A percentile compares a stretch with the other conserved stretches of the same genome.
These are phyloP conservation scores for Populus hybrid DNA, from an alignment of 441 rosid species.

Conservation along the genomic window DNA sequence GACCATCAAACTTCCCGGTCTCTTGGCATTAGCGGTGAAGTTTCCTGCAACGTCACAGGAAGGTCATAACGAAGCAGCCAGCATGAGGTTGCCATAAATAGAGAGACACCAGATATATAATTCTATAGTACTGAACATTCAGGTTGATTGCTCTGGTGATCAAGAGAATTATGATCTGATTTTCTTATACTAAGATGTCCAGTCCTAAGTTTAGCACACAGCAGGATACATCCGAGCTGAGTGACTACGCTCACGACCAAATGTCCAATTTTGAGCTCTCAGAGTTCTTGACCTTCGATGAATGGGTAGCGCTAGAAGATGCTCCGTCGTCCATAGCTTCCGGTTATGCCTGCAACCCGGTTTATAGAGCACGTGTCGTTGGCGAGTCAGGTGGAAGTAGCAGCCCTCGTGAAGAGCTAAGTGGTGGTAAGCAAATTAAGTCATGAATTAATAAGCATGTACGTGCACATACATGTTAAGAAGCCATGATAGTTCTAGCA, in stretches of 20 bases:
- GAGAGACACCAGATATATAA: background rate
- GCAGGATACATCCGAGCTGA: constrained; percentile 11
- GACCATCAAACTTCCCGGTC: background rate
- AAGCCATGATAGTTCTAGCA: background rate
- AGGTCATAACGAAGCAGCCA: constrained; percentile 33
- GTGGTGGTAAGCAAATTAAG: constrained; percentile 29
- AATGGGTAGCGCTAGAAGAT: constrained; percentile 43
- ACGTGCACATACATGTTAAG: background rate
- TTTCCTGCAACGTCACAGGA: constrained; percentile 39
- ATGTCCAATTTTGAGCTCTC: constrained; percentile 41
- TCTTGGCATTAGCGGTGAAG: constrained; percentile 33
- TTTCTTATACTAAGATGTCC: constrained; percentile 4
- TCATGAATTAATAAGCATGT: background rate
- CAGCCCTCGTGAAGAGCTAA: constrained; percentile 28
- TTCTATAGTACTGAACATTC: background rate
- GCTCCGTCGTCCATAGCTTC: constrained; percentile 35
- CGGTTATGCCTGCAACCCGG: constrained; percentile 26
- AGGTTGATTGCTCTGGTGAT: background rate
- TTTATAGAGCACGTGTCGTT: constrained; percentile 33
- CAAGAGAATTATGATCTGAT: background rate
- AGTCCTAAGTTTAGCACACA: constrained; percentile 12
- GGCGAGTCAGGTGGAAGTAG: constrained; percentile 31
- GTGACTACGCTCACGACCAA: constrained; percentile 22
- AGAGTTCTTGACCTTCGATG: constrained; percentile 45
- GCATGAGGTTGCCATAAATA: background rate